Percentiles rank a stretch among this genome's conserved stretches.
Evolutionary conservation across 306 rosid genomes (phyloP).

Genomic region (Malus fusca): DNA sequence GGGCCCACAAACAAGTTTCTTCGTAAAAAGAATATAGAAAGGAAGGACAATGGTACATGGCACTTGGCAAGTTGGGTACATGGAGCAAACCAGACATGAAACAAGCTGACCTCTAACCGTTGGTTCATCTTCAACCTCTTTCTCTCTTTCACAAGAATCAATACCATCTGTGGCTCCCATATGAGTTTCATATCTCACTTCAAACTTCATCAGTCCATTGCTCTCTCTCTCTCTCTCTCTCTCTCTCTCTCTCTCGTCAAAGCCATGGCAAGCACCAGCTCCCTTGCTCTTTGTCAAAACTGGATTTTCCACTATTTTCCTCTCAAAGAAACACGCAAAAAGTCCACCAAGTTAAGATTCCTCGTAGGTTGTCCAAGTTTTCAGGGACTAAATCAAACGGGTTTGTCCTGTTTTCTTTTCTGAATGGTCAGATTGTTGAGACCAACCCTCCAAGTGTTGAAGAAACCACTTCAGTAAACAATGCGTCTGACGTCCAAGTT

Average conservation of each 20-base stretch:
- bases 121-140: background rate
- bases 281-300: slow-evolving; percentile 17
- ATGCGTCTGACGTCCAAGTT: slow-evolving; percentile 32
- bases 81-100: slow-evolving; percentile 18
- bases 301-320: slow-evolving; percentile 1
- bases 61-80: slow-evolving; percentile 14
- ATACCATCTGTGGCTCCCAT: background rate
- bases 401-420: slow-evolving; percentile 25
- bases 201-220: background rate
- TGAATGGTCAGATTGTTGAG: slow-evolving; percentile 23
- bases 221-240: background rate
- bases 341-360: slow-evolving; percentile 6
- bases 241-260: background rate
- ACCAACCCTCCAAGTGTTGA: slow-evolving; percentile 2
- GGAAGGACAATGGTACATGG: background rate
- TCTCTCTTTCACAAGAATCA: background rate
- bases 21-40: background rate
- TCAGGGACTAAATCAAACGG: slow-evolving; percentile 16
- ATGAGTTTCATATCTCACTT: background rate
- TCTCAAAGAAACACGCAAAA: slow-evolving; percentile 1
- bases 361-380: background rate
- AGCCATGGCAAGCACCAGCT: slow-evolving; percentile 23
- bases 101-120: background rate
- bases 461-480: slow-evolving; percentile 6
- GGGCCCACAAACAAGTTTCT: background rate